phyloP scores from a whole-genome alignment of 805 yeast genomes.

The Candida koratica region DNA sequence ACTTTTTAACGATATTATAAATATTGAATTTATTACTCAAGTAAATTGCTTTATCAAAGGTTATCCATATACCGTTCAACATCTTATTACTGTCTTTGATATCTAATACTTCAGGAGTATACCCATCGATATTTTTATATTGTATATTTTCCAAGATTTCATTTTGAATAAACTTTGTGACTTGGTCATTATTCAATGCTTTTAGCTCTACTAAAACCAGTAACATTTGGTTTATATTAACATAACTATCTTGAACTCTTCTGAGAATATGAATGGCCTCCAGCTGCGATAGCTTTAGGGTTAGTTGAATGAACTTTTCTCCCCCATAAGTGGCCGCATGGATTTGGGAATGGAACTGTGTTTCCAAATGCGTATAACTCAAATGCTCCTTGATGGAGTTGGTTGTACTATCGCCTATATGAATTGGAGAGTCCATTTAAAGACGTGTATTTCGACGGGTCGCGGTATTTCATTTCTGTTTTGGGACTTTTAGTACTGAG shows the following conservation, averaged over 20 bases:
- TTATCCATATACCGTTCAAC: conserved; percentile 39
- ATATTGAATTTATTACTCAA: conserved; percentile 38
- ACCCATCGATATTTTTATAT: conserved; percentile 21
- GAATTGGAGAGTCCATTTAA: conserved; percentile 40
- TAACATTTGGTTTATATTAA: conserved; percentile 37
- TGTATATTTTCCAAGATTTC: conserved; percentile 32
- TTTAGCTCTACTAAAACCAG: conserved; percentile 29
- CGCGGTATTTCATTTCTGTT: too few relatives aligned
- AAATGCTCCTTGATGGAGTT: conserved; percentile 35
- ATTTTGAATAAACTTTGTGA: conserved; percentile 28
- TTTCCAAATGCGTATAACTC: conserved; percentile 31
- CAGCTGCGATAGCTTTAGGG: conserved; percentile 2
- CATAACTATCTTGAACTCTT: conserved; percentile 40
- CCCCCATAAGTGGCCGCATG: conserved; percentile 33
- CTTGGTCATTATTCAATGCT: conserved; percentile 23
- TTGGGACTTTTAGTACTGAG: too few relatives aligned
- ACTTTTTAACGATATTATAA: conserved; percentile 32
- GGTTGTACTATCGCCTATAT: conserved; percentile 40
- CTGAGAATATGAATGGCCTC: conserved; percentile 25
- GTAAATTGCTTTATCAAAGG: conserved; percentile 41
- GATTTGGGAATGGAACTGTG: conserved; percentile 18
- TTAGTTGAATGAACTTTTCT: conserved; percentile 34
- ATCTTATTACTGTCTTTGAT: conserved; percentile 23
- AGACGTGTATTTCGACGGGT: conserved; percentile 8
- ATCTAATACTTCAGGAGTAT: conserved; percentile 24